phyloP scores from a whole-genome alignment of 495 filamentous ascomycete species.

The Penicillium longicatenatum region DNA sequence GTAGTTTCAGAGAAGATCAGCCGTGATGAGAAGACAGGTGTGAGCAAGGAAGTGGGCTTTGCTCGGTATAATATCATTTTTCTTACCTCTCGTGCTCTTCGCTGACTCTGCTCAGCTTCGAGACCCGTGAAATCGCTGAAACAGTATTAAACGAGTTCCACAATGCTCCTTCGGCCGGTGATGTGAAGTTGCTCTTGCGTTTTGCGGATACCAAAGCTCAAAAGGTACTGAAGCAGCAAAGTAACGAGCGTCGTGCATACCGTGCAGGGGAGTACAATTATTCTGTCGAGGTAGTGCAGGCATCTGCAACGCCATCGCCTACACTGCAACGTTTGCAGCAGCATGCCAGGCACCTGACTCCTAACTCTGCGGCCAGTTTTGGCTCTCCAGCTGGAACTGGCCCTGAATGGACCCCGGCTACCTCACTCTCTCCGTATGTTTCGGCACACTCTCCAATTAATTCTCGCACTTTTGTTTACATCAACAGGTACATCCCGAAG shows the following conservation, averaged over 20 bases:
- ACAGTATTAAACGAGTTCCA: constrained; percentile 82
- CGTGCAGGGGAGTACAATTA: constrained; percentile 93
- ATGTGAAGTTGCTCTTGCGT: constrained; percentile 83
- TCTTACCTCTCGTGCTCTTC: background rate
- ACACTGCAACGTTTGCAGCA: constrained; percentile 36
- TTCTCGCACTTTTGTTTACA: background rate
- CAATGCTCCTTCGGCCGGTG: constrained; percentile 64
- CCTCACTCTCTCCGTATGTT: constrained; percentile 54
- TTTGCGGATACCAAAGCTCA: constrained; percentile 96
- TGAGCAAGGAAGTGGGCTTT: constrained; percentile 96
- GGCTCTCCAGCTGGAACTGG: constrained; percentile 43
- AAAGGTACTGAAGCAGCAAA: constrained; percentile 93
- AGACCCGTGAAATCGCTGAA: constrained; percentile 83
- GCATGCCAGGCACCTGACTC: constrained; percentile 34
- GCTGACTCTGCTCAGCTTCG: constrained; percentile 61
- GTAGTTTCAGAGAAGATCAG: constrained; percentile 92
- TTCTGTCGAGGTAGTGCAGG: constrained; percentile 50
- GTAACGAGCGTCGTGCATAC: constrained; percentile 87
- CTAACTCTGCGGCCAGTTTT: constrained; percentile 45
- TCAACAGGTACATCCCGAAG: background rate
- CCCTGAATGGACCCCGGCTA: constrained; percentile 49
- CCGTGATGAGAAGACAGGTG: constrained; percentile 76
- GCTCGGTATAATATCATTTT: constrained; percentile 65
- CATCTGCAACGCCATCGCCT: constrained; percentile 41
- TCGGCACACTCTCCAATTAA: background rate